Conservation (phyloP, 352 stramenopile genomes). For the Phytophthora tentaculata region DNA sequence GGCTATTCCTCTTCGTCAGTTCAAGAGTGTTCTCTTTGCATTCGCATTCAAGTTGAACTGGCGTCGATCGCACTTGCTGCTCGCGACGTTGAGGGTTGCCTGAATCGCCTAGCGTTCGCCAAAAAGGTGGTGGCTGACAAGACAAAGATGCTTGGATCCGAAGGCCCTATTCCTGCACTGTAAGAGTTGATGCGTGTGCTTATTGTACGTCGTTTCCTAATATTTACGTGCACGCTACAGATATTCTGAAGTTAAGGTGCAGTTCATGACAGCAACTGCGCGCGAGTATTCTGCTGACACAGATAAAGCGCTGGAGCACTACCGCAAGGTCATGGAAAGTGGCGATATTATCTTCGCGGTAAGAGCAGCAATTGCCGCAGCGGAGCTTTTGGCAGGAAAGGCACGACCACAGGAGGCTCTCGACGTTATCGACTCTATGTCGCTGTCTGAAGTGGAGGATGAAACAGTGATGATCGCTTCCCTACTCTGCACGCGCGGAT, state of each 20-base stretch:
- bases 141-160: slow-evolving; percentile 41
- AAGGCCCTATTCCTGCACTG: slow-evolving; percentile 39
- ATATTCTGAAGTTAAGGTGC: slow-evolving; percentile 58
- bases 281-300: slow-evolving; percentile 53
- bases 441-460: slow-evolving; percentile 22
- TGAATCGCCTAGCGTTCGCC: slow-evolving; percentile 53
- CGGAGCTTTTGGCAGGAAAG: slow-evolving; percentile 55
- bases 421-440: slow-evolving; percentile 36
- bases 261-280: slow-evolving; percentile 66
- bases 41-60: slow-evolving; percentile 62
- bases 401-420: slow-evolving; percentile 40
- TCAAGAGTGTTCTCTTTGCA: slow-evolving; percentile 64
- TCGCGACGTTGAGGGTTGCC: slow-evolving; percentile 67
- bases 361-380: slow-evolving; percentile 47
- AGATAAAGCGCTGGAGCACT: slow-evolving; percentile 54
- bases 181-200: slow-evolving; percentile 36
- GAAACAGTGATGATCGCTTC: slow-evolving; percentile 28
- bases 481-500: slow-evolving; percentile 48
- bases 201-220: slow-evolving; percentile 11
- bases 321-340: slow-evolving; percentile 38
- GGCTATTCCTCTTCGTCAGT: slow-evolving; percentile 71
- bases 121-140: slow-evolving; percentile 60
- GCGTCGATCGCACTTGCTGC: slow-evolving; percentile 47
- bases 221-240: slow-evolving; percentile 23
- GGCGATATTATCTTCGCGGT: slow-evolving; percentile 29